Conservation (phyloP, 208 protist genomes). For the Trypanosomatidae sp. region DNA sequence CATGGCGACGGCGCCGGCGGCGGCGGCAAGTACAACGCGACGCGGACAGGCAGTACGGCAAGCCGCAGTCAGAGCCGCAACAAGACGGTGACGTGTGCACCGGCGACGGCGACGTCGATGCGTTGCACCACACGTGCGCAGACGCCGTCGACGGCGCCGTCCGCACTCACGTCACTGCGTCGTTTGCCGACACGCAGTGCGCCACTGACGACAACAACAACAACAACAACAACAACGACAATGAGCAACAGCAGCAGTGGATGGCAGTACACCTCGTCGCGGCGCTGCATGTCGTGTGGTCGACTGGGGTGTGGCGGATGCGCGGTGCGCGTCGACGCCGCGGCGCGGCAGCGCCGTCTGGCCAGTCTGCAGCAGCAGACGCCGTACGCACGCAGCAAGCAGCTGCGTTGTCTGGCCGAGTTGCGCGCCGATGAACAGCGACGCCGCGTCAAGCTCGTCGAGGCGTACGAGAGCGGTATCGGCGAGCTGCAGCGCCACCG, state of each 20-base stretch:
- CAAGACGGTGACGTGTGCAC: no score
- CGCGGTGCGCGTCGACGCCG: constrained; percentile 25
- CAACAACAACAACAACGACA: not conserved
- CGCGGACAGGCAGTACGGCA: no score
- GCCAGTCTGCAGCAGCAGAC: constrained; percentile 56
- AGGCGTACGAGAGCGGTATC: constrained; percentile 13
- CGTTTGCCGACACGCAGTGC: no score
- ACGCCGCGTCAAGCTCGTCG: constrained; percentile 20
- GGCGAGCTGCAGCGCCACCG: constrained; percentile 9
- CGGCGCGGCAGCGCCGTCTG: constrained; percentile 26
- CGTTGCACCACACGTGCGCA: no score
- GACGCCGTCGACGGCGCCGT: no score
- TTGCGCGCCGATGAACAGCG: constrained; percentile 26
- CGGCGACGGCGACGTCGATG: no score
- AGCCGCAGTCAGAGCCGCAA: no score
- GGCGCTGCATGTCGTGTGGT: constrained; percentile 56
- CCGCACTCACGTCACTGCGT: not conserved
- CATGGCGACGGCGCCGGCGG: no score
- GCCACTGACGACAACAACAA: not conserved
- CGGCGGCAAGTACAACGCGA: no score
- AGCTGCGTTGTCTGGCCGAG: constrained; percentile 29
- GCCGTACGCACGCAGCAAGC: constrained; percentile 60
- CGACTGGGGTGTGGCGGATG: constrained; percentile 32
- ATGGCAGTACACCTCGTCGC: constrained; percentile 60
- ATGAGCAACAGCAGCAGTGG: not conserved